A percentile compares a stretch with the other conserved stretches of the same genome.
phyloP scores from a whole-genome alignment of 176 grass and related monocot species.

The Zizania latifolia region DNA sequence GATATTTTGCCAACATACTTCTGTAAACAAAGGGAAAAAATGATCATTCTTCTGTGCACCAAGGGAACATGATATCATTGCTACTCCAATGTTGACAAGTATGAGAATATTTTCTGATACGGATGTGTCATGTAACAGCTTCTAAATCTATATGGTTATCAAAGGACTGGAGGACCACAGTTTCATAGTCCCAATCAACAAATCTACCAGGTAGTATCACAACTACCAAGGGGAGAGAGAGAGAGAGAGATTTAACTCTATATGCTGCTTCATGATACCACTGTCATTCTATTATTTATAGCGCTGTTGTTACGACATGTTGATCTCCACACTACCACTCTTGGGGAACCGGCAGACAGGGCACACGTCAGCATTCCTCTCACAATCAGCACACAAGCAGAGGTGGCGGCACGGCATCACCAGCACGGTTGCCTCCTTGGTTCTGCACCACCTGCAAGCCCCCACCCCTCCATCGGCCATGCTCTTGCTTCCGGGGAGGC shows the following conservation, averaged over 20 bases:
- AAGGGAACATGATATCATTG: neutral
- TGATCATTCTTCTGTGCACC: neutral
- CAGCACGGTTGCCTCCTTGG: slow-evolving; percentile 33
- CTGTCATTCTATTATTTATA: neutral
- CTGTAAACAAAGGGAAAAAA: neutral
- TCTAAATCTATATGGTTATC: neutral
- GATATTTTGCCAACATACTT: too few relatives aligned
- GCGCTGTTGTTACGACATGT: slow-evolving; percentile 31
- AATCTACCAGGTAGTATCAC: neutral
- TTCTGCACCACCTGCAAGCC: slow-evolving; percentile 28
- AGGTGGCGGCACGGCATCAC: slow-evolving; percentile 67
- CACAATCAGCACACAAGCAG: slow-evolving; percentile 45
- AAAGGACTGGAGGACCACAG: neutral
- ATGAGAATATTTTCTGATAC: neutral
- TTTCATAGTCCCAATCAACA: neutral
- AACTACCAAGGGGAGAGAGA: neutral
- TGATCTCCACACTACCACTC: slow-evolving; percentile 41
- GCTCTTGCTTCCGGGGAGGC: neutral
- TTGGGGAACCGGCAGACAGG: slow-evolving; percentile 45
- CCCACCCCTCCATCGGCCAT: neutral
- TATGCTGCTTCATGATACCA: slow-evolving; percentile 8
- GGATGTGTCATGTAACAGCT: neutral
- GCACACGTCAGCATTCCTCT: slow-evolving; percentile 27
- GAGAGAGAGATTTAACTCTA: neutral
- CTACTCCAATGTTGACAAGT: neutral